These are phyloP conservation scores for Pterocarpus macrocarpus DNA, from an alignment of 306 rosid species.

Conservation along the genomic window DNA sequence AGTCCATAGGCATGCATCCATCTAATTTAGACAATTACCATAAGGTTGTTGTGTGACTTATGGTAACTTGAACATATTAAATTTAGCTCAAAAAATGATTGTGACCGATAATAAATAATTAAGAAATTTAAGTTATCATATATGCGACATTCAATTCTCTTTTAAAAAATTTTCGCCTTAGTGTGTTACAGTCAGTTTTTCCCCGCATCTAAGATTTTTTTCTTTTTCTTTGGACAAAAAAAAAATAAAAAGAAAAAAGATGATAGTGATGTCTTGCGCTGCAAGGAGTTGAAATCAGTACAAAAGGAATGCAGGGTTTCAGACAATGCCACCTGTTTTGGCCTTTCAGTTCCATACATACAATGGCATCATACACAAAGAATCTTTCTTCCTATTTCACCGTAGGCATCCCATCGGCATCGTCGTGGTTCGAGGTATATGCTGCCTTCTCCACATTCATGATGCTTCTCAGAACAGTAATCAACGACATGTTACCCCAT, in stretches of 20 bases:
- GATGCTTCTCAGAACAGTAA: constrained; percentile 50
- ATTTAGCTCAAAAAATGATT: too few relatives aligned
- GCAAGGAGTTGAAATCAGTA: background rate
- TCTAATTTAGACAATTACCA: too few relatives aligned
- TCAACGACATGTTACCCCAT: constrained; percentile 51
- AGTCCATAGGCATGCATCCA: too few relatives aligned
- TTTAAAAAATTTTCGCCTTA: too few relatives aligned
- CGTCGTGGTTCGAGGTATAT: constrained; percentile 58
- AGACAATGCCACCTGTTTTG: background rate
- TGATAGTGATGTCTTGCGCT: background rate
- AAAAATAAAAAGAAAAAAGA: background rate
- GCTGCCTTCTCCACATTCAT: constrained; percentile 52
- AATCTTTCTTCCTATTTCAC: constrained; percentile 20
- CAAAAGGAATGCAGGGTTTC: background rate
- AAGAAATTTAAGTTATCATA: too few relatives aligned
- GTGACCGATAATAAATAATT: too few relatives aligned
- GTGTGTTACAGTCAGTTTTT: too few relatives aligned
- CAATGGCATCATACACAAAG: background rate
- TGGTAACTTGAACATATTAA: too few relatives aligned
- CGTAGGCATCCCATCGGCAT: constrained; percentile 21
- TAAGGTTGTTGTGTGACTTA: too few relatives aligned
- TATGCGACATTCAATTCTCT: too few relatives aligned
- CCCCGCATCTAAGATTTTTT: too few relatives aligned
- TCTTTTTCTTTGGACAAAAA: background rate
- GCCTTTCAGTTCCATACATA: background rate